Evolutionary conservation across 306 rosid species (phyloP), one percentile per base, ranked within the genome.

Genomic region (Acacia acuminata): DNA sequence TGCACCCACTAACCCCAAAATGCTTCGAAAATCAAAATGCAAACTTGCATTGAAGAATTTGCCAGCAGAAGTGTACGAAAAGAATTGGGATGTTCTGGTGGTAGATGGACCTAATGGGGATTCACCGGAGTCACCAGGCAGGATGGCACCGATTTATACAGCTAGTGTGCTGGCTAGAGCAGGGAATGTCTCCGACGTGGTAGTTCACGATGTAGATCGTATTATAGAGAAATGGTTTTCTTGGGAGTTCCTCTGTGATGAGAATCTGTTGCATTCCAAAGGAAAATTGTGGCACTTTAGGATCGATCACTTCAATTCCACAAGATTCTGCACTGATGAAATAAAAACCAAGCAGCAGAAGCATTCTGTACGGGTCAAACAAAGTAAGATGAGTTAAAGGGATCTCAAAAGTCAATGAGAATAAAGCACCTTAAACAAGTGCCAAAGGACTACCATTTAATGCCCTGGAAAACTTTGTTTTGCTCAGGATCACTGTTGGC

Each of bases 191-290:
- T 92, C 96, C 0, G 85, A 90, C 60, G 96, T 93, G 42, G 83
- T 88, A 38, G 93, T 96, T 68, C 97, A 96, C 79, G 94, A 96
- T 72, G 89, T 87, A 22, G 86, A 96, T 85, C 91, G 98, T 45
- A 89, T 71, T 83, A 84, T 96, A 30, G 98, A 96, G 86, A 93
- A 90, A 88, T 92, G 99, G 98, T 96, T 90, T 87, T 96, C 97
- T 60, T 90, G 93, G 98, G 99, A 96, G 86, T 91, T 96, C 74
- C 90, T 96, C 22, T 91, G 99, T 82, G 91, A 92, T 78, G 96
- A 91, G 88, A 96, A 96, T 88, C 81, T 96, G 72, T 83, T 90
- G 73, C 81, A 94, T 83, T 91, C 97, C 42, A 92, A 87, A 89
- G 97, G 94, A 73, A 93, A 87, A 68, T 66, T 96, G 34, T 93